Evolutionary conservation across 345 rosid species (phyloP).

Genomic region (Xanthoceras sorbifolium): DNA sequence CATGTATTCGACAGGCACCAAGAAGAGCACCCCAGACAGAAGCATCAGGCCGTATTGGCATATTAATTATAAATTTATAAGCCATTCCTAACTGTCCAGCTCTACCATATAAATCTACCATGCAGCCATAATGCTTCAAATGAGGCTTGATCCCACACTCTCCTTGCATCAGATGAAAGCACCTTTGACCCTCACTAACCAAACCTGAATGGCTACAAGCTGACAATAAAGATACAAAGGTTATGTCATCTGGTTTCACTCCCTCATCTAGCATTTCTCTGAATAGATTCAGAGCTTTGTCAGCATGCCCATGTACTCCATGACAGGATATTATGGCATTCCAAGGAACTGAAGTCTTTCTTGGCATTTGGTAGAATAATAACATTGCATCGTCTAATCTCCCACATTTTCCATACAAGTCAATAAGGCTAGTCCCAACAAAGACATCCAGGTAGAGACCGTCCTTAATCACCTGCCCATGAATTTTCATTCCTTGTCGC

Average conservation of each 20-base stretch:
- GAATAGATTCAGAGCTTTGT: conserved; percentile 49
- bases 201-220: conserved; percentile 71
- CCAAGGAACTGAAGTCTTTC: conserved; percentile 53
- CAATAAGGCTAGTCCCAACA: conserved; percentile 56
- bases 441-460: conserved; percentile 41
- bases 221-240: conserved; percentile 56
- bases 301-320: conserved; percentile 53
- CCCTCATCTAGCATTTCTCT: conserved; percentile 47
- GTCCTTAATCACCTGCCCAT: conserved; percentile 43
- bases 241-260: conserved; percentile 58
- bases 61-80: conserved; percentile 36
- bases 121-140: conserved; percentile 64
- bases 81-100: conserved; percentile 56
- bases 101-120: conserved; percentile 66
- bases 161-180: conserved; percentile 49
- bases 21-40: conserved; percentile 68
- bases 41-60: conserved; percentile 59
- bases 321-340: conserved; percentile 59
- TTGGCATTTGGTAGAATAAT: conserved; percentile 45
- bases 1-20: conserved; percentile 55
- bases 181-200: conserved; percentile 52
- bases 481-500: conserved; percentile 57
- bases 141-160: conserved; percentile 45
- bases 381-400: conserved; percentile 48
- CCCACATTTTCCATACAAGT: conserved; percentile 69